Evolutionary conservation across 2,329 filamentous ascomycete genomes (phyloP).

Genomic region (Salinomyces thailandicus): DNA sequence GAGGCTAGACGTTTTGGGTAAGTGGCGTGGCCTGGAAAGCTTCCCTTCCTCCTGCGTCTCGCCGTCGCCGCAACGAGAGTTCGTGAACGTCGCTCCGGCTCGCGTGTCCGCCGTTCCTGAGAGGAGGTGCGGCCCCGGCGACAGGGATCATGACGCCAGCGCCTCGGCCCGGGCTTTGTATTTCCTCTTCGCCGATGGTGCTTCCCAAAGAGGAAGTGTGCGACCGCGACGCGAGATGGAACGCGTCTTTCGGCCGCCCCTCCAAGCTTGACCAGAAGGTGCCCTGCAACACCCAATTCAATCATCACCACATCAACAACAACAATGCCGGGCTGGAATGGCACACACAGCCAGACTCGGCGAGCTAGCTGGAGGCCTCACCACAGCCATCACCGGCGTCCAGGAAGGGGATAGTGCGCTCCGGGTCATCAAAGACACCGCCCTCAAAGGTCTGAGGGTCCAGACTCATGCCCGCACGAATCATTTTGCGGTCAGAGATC

Average conservation of each 20-base stretch:
- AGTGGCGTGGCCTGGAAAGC: too few relatives aligned
- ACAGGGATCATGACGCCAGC: not conserved
- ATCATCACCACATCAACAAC: not conserved
- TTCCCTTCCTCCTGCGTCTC: too few relatives aligned
- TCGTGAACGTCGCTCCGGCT: not conserved
- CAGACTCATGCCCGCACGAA: slow-evolving; percentile 37
- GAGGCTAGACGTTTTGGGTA: too few relatives aligned
- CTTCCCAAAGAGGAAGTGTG: too few relatives aligned
- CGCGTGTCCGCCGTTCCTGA: not conserved
- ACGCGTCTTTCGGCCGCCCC: not conserved
- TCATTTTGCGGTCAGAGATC: slow-evolving; percentile 37
- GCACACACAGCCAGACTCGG: slow-evolving; percentile 57
- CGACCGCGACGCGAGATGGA: not conserved
- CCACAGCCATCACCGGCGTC: slow-evolving; percentile 52
- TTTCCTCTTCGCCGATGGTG: not conserved
- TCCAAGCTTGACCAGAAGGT: too few relatives aligned
- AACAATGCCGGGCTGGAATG: slow-evolving; percentile 43
- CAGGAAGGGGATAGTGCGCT: slow-evolving; percentile 19
- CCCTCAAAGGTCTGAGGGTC: slow-evolving; percentile 30
- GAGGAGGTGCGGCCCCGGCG: not conserved
- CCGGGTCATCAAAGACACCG: slow-evolving; percentile 29
- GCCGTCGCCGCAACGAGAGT: too few relatives aligned
- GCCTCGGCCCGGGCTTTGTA: not conserved
- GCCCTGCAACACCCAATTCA: too few relatives aligned
- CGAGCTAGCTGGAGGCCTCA: slow-evolving; percentile 58